Evolutionary conservation across 2,329 filamentous ascomycete species (phyloP), one percentile per base, ranked within the genome.

Genomic region (Myrmaecium sp.): DNA sequence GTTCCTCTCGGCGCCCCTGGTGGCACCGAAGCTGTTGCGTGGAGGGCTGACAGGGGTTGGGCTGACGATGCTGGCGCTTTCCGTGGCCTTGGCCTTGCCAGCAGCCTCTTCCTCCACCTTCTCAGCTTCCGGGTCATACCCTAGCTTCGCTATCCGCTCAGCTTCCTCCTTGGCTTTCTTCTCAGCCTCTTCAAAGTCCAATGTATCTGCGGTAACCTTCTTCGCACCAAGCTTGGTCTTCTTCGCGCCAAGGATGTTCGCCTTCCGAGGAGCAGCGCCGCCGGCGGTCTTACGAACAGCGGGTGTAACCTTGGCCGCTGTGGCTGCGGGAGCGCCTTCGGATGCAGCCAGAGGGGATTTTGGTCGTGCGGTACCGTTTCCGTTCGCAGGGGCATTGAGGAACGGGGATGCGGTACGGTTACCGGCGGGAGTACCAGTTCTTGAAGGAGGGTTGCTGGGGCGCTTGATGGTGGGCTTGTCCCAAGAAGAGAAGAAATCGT

Each of bases 401-500:
- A 94, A 92, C 2, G 89, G 86, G n/a, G 86, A 94, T 4, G 72
- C 69, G 7, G 78, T 84, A 40, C 84, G 76, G 42, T 76, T 76
- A 39, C 80, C 66, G 7, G 79, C 69, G 9, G 86, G 86, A 3
- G 89, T 95, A 27, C 72, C 74, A 22, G 81, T 89, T 45, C 89
- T 76, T 19, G 86, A 94, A 22, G 89, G 69, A 10, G 89, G 86
- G 38, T 92, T 92, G 36, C 82, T 94, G 18, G 86, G 86, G 41
- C 83, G 74, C 65, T 95, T 98, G 57, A 98, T 91, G 4, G 83
- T 70, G 13, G 89, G 89, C 60, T 95, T 94, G 47, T 95, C 89
- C 89, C 86, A 98, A 1, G 83, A 94, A 6, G 86, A 93, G 58
- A 98, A 98, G 64, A 98, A 98, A 51, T 95, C 89, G 45, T 94